phyloP scores from a whole-genome alignment of 768 basidiomycete species.

The Phanerochaete carnosa region DNA sequence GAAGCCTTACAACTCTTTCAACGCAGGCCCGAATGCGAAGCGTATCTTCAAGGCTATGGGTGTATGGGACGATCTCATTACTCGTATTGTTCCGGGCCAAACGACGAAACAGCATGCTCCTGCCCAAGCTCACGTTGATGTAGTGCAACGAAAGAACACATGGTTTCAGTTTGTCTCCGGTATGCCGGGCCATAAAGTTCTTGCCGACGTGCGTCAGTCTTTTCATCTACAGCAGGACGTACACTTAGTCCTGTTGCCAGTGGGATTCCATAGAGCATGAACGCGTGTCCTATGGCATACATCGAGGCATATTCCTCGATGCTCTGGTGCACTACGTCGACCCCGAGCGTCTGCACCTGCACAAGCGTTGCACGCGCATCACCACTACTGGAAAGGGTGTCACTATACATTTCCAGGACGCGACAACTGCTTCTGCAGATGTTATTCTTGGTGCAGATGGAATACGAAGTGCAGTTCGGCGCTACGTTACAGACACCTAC shows the following conservation, averaged over 20 bases:
- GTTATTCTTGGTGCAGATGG: slow-evolving; percentile 43
- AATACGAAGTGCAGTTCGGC: slow-evolving; percentile 35
- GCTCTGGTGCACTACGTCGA: slow-evolving; percentile 43
- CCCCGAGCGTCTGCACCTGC: slow-evolving; percentile 40
- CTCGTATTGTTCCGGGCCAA: background rate
- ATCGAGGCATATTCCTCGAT: slow-evolving; percentile 37
- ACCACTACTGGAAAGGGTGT: background rate
- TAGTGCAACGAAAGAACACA: background rate
- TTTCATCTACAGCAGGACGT: no score
- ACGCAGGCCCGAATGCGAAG: background rate
- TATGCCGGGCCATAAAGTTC: background rate
- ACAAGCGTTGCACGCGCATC: slow-evolving; percentile 41
- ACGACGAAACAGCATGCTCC: no score
- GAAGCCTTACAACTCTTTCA: no score
- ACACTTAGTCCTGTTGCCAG: background rate
- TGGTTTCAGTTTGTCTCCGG: slow-evolving; percentile 1
- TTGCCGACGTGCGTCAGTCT: background rate
- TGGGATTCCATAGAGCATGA: background rate
- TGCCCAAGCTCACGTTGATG: no score
- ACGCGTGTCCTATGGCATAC: background rate
- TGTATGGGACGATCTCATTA: background rate
- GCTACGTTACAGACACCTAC: slow-evolving; percentile 30
- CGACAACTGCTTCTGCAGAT: slow-evolving; percentile 42
- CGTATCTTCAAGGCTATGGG: background rate
- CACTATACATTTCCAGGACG: slow-evolving; percentile 46